Evolutionary conservation across 2,329 filamentous ascomycete genomes (phyloP).

Genomic region (Diaporthe sp.): DNA sequence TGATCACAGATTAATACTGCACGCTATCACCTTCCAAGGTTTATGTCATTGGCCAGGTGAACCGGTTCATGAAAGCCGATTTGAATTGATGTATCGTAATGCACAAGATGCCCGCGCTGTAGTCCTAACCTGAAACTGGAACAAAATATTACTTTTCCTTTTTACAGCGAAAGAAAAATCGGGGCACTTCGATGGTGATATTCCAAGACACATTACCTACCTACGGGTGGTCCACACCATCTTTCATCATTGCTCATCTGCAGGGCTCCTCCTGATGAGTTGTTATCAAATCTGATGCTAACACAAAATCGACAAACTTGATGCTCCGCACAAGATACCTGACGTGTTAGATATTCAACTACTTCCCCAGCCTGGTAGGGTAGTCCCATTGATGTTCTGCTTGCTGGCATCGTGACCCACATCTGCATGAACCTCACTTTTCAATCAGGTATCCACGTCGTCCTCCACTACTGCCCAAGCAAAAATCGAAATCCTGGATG

Average conservation of each 20-base stretch:
- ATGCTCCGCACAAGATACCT: not conserved
- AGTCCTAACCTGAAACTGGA: too few species aligned
- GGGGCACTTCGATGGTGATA: not conserved
- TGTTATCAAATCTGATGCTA: not conserved
- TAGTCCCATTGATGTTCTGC: not conserved
- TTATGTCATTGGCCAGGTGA: too few species aligned
- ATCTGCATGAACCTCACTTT: not conserved
- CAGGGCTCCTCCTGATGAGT: not conserved
- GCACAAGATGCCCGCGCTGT: too few species aligned
- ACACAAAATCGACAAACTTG: not conserved
- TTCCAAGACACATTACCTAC: not conserved
- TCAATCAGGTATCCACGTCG: not conserved
- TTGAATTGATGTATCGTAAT: too few species aligned
- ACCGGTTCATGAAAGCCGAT: too few species aligned
- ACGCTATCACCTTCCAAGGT: too few species aligned
- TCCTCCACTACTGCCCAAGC: not conserved
- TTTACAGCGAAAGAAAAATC: not conserved
- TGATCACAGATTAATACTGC: too few species aligned
- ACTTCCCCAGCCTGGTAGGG: not conserved
- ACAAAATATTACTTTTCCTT: too few species aligned
- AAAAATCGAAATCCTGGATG: not conserved
- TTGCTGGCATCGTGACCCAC: conserved; percentile 17
- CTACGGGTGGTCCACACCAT: not conserved
- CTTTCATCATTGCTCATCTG: not conserved
- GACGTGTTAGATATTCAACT: too few species aligned